Percentiles rank a stretch among this genome's conserved stretches.
Evolutionary conservation across 1,139 yeast species (phyloP).

Genomic region (Dujonia santamariae): DNA sequence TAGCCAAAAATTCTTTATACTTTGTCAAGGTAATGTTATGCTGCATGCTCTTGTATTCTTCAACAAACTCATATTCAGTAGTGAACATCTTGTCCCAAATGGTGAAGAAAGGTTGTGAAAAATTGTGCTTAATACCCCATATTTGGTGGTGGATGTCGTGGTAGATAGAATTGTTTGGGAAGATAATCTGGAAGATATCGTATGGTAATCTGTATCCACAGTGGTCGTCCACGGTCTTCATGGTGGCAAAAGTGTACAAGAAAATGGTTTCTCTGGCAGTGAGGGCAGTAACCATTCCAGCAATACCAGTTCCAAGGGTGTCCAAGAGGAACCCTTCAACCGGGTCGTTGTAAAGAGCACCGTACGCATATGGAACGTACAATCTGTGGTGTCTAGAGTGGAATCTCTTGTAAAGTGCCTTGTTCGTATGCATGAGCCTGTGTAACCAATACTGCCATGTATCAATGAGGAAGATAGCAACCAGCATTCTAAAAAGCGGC

Average conservation of each 20-base stretch:
- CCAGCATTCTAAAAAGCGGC: slow-evolving; percentile 51
- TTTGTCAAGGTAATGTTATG: slow-evolving; percentile 57
- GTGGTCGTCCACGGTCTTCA: slow-evolving; percentile 97
- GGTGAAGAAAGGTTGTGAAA: slow-evolving; percentile 94
- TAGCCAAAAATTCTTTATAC: slow-evolving; percentile 58
- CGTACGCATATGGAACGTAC: slow-evolving; percentile 95
- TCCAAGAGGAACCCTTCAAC: slow-evolving; percentile 91
- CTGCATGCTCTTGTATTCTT: slow-evolving; percentile 56
- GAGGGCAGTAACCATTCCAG: slow-evolving; percentile 59
- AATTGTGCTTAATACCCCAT: slow-evolving; percentile 92
- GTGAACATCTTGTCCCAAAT: slow-evolving; percentile 79
- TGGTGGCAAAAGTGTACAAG: slow-evolving; percentile 80
- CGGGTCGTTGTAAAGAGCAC: slow-evolving; percentile 92
- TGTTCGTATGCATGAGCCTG: slow-evolving; percentile 82
- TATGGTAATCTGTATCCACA: slow-evolving; percentile 92
- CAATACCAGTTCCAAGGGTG: slow-evolving; percentile 88
- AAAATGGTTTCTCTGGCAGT: slow-evolving; percentile 74
- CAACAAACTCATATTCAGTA: slow-evolving; percentile 70
- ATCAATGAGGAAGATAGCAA: slow-evolving; percentile 77
- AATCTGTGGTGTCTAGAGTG: slow-evolving; percentile 94
- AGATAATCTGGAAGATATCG: slow-evolving; percentile 82
- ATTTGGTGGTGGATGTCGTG: slow-evolving; percentile 97
- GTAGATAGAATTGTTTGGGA: slow-evolving; percentile 93
- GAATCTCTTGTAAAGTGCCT: slow-evolving; percentile 68
- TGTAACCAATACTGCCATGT: slow-evolving; percentile 95